phyloP scores from a whole-genome alignment of 2,329 filamentous ascomycete genomes.

The Arthrobotrys musiformis region DNA sequence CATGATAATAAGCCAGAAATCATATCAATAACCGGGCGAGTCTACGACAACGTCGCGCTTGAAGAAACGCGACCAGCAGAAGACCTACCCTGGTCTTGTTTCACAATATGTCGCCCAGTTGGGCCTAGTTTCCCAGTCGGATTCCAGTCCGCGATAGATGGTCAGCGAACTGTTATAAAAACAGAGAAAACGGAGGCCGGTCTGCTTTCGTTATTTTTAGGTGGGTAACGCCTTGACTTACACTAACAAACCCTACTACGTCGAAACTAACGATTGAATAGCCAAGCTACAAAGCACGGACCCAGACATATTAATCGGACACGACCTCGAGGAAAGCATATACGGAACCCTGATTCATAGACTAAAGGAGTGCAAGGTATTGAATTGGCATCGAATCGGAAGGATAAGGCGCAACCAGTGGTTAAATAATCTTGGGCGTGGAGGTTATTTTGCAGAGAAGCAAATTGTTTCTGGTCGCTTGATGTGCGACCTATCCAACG shows the following conservation, averaged over 20 bases:
- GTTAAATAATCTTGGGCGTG: conserved; percentile 87
- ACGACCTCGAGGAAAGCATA: conserved; percentile 96
- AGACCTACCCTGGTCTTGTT: conserved; percentile 86
- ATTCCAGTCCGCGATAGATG: conserved; percentile 81
- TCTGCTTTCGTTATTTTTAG: conserved; percentile 86
- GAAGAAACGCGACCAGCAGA: conserved; percentile 85
- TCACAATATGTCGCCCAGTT: conserved; percentile 87
- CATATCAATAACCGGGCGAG: conserved; percentile 85
- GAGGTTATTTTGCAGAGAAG: conserved; percentile 91
- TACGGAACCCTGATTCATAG: conserved; percentile 90
- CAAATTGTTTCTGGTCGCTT: conserved; percentile 88
- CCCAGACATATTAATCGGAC: conserved; percentile 91
- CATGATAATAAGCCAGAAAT: conserved; percentile 98
- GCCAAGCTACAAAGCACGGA: conserved; percentile 82
- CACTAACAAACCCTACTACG: neutral
- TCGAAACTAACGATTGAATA: neutral
- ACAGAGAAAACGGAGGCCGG: conserved; percentile 85
- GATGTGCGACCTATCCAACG: conserved; percentile 93
- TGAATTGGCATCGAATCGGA: conserved; percentile 93
- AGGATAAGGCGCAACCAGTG: conserved; percentile 83
- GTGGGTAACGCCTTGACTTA: conserved; percentile 60
- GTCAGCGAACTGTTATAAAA: conserved; percentile 80
- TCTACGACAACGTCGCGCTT: conserved; percentile 90
- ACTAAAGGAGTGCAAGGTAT: conserved; percentile 87
- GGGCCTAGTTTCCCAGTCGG: conserved; percentile 81